A percentile compares a stretch with the other conserved stretches of the same genome.
Conservation (phyloP, 129 eudicot species). For the Heracleum sosnowskyi region DNA sequence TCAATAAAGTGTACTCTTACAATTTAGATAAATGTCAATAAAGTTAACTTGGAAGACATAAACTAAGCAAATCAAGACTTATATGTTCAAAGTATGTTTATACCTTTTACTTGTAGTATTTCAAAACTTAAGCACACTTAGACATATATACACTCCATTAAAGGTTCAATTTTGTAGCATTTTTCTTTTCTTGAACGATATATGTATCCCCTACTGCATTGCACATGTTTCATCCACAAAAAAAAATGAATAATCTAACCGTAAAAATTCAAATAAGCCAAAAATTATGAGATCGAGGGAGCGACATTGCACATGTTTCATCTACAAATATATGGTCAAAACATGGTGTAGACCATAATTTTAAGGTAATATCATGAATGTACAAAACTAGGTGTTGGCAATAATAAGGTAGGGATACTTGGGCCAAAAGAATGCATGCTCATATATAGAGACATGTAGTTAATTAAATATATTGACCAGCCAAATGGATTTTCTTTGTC, state of each 20-base stretch:
- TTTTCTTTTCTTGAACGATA: background rate
- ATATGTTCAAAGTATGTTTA: conserved; percentile 12
- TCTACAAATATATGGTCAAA: conserved; percentile 12
- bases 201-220: conserved; percentile 18
- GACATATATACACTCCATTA: conserved; percentile 31
- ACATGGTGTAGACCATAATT: background rate
- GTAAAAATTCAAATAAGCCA: no score
- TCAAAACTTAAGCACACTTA: background rate
- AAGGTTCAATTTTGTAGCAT: background rate
- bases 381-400: background rate
- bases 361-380: background rate
- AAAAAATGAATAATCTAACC: no score
- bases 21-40: conserved; percentile 47
- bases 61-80: conserved; percentile 23
- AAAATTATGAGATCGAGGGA: no score
- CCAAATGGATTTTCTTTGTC: conserved; percentile 4
- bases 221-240: conserved; percentile 50
- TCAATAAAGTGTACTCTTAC: conserved; percentile 48
- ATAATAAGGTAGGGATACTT: background rate
- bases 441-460: background rate
- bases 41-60: conserved; percentile 45
- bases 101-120: background rate
- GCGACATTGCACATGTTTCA: conserved; percentile 39
- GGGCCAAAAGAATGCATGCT: conserved; percentile 19
- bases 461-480: background rate